Conservation (phyloP, 1,139 yeast species). For the Geotrichum macrosporum region DNA sequence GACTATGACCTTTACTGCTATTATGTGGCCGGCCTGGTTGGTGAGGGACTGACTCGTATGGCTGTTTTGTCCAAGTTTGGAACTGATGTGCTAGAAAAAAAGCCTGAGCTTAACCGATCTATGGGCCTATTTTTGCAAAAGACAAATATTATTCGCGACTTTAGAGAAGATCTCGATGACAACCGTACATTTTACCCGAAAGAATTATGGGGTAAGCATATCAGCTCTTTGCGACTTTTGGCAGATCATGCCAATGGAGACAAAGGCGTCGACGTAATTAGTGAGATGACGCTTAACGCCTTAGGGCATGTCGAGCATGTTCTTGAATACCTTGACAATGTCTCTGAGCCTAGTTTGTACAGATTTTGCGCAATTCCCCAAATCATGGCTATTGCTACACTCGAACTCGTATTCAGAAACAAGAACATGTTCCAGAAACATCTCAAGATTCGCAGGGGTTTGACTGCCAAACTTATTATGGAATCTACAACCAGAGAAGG, state of each 20-base stretch:
- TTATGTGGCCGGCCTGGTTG: conserved; percentile 96
- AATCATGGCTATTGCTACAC: conserved; percentile 96
- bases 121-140: conserved; percentile 96
- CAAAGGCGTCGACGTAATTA: conserved; percentile 60
- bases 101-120: conserved; percentile 61
- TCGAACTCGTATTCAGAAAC: conserved; percentile 81
- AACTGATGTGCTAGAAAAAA: conserved; percentile 46
- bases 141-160: conserved; percentile 93
- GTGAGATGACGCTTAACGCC: conserved; percentile 77
- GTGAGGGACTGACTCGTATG: conserved; percentile 86
- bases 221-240: conserved; percentile 43
- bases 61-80: conserved; percentile 46
- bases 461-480: conserved; percentile 72
- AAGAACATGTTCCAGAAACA: conserved; percentile 62
- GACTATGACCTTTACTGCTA: conserved; percentile 93
- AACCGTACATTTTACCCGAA: conserved; percentile 96
- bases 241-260: conserved; percentile 54
- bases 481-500: conserved; percentile 70
- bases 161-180: conserved; percentile 84
- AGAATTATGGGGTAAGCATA: conserved; percentile 85
- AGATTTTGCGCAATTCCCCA: conserved; percentile 96
- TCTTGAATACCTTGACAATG: conserved; percentile 67
- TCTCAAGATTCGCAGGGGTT: conserved; percentile 91
- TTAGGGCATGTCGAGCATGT: conserved; percentile 75
- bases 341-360: conserved; percentile 78